Conservation (phyloP, 345 rosid species). For the Dovyalis caffra region DNA sequence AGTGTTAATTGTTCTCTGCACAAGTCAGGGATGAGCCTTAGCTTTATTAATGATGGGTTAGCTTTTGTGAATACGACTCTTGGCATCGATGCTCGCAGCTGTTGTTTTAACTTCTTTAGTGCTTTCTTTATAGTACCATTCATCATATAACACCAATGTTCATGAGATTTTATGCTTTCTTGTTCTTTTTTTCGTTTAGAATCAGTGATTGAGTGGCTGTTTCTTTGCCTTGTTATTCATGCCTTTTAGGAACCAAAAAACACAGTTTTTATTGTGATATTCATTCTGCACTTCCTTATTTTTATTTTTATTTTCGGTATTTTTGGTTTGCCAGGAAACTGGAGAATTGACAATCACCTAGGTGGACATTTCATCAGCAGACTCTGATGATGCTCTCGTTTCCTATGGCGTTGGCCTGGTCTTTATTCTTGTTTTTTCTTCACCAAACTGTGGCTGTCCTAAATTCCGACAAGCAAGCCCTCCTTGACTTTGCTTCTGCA, state of each 20-base stretch:
- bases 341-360: constrained; percentile 11
- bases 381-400: constrained; percentile 36
- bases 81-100: no score
- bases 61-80: no score
- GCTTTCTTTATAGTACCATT: background rate
- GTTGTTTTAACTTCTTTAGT: no score
- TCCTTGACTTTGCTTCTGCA: constrained; percentile 59
- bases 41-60: no score
- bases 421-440: constrained; percentile 33
- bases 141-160: background rate
- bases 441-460: constrained; percentile 45
- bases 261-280: no score
- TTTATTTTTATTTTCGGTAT: background rate
- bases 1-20: no score
- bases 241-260: background rate
- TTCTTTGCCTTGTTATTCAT: background rate
- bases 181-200: background rate
- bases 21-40: no score
- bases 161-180: background rate
- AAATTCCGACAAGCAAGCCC: constrained; percentile 64
- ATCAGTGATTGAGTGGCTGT: background rate
- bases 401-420: constrained; percentile 34
- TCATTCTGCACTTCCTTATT: no score
- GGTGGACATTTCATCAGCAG: background rate
- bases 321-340: constrained; percentile 7